These are phyloP conservation scores for Symbiodinium natans DNA, from an alignment of 73 alveolate genomes.

Conservation along the genomic window DNA sequence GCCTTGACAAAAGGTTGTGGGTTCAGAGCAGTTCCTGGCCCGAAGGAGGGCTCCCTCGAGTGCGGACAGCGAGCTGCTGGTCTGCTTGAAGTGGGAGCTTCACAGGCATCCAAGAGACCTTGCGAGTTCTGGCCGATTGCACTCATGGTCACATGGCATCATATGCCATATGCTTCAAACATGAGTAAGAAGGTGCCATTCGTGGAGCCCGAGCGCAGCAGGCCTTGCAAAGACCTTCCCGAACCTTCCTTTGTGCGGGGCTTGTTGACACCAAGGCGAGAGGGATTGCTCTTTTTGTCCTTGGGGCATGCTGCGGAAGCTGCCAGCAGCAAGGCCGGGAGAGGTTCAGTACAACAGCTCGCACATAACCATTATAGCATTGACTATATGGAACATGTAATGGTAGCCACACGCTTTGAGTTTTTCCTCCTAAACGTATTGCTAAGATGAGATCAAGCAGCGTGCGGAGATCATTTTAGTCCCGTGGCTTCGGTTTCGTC, in stretches of 20 bases:
- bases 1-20: neutral
- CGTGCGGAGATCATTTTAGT: too few relatives aligned
- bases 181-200: constrained; percentile 75
- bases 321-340: neutral
- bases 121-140: neutral
- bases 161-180: neutral
- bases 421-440: too few relatives aligned
- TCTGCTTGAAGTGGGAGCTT: neutral
- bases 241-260: too few relatives aligned
- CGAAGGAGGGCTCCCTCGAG: neutral
- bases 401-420: too few relatives aligned
- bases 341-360: too few relatives aligned
- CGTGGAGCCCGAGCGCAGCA: constrained; percentile 72
- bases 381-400: too few relatives aligned
- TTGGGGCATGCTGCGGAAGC: constrained; percentile 80
- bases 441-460: too few relatives aligned
- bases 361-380: too few relatives aligned
- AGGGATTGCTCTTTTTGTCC: constrained; percentile 53
- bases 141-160: neutral
- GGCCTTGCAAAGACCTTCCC: neutral
- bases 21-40: too few relatives aligned
- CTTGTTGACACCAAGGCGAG: constrained; percentile 67
- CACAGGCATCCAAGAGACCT: neutral
- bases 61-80: neutral
- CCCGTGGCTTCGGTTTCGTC: too few relatives aligned